Base-by-base conservation (phyloP, 176 grass and related monocot species). In the Eremochloa ophiuroides region DNA sequence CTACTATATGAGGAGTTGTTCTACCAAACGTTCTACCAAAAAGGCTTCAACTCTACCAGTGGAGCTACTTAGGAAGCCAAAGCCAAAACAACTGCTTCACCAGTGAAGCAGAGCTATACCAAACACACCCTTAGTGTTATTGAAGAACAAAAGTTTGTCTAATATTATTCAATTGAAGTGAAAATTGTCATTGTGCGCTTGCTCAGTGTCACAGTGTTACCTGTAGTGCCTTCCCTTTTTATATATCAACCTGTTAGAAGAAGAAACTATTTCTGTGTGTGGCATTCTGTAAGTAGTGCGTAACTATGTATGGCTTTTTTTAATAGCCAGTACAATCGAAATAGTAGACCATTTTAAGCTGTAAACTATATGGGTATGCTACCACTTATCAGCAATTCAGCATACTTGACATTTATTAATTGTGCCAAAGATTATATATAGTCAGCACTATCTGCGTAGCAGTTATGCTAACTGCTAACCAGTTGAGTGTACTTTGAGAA, bases 401-500 rank as follows among this genome's bases (percentile, higher is more conserved):
- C 66, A 81, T 25, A 73, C 8, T 82, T 72, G 17, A 55, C 16
- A 28, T 69, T 61, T 70, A 30, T 71, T 78, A 20, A 14, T 63
- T 63, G 4, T 63, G 62, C 41, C 11, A 39, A 84, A 66, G 2
- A 26, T 22, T 59, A 22, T 23, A 23, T 34, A 50, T 47, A 7
- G 9, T 58, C 28, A 26, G 7, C 33, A 10, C 73, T 69, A 11
- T 69, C 8, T 11, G 20, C 20, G 47, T 62, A 66, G 68, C 4
- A 12, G 31, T 33, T 56, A 12, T 53, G 68, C 23, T 44, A 5
- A 75, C 44, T 39, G 11, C 27, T 46, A 50, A 7, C 10, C 16
- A 8, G 6, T 70, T 2, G 1, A 29, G 23, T 60, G 10, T 10
- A 40, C 27, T 56, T 80, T 64, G 38, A 25, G 33, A 30, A 38